Conservation (phyloP, 202 grass and related monocot genomes). For the Bolboschoenoplectus hybrid region DNA sequence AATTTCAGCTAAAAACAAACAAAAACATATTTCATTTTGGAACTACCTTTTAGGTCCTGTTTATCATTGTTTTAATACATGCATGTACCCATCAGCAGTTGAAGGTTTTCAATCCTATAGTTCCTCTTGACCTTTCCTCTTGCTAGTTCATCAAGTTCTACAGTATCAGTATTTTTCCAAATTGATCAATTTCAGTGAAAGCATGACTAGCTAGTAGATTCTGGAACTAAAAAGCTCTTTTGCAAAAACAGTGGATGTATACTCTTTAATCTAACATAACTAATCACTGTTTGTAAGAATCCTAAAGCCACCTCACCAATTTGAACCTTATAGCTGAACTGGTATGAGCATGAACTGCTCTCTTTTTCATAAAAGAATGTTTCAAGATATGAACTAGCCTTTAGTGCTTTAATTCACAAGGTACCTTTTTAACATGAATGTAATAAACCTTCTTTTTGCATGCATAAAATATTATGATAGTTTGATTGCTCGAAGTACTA, state of each 20-base stretch:
- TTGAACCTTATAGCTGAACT: background rate
- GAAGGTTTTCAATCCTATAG: background rate
- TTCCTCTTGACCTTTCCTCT: background rate
- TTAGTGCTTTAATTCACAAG: background rate
- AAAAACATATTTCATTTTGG: background rate
- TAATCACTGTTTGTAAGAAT: conserved; percentile 2
- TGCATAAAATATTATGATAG: background rate
- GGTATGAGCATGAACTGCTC: background rate
- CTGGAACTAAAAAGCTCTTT: conserved; percentile 5
- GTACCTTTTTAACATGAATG: background rate
- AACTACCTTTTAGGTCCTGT: background rate
- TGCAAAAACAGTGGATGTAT: conserved; percentile 2
- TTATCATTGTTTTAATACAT: background rate
- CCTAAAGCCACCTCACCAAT: background rate
- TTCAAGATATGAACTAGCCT: conserved; percentile 19
- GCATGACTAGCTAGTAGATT: background rate
- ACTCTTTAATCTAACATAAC: conserved; percentile 2
- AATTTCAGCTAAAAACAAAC: background rate
- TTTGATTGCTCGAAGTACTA: conserved; percentile 28
- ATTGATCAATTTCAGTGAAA: conserved; percentile 14
- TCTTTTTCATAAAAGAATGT: background rate
- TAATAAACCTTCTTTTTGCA: background rate
- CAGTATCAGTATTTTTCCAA: background rate
- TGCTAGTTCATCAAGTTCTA: background rate
- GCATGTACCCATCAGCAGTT: background rate